phyloP scores from a whole-genome alignment of 2,329 filamentous ascomycete species.

The Pseudovirgaria hyperparasitica region DNA sequence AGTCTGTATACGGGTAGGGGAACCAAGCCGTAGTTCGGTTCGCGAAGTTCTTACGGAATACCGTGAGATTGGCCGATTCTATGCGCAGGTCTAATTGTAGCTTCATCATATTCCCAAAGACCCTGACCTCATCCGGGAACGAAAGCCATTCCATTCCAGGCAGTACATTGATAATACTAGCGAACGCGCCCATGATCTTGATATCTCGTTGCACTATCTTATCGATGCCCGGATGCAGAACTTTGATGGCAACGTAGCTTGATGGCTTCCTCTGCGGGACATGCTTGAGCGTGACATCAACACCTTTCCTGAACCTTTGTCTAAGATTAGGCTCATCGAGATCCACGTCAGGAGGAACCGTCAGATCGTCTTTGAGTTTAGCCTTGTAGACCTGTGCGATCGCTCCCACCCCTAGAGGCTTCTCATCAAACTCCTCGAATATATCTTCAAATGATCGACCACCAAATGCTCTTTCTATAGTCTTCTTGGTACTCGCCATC shows the following conservation, averaged over 20 bases:
- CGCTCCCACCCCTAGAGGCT: slow-evolving; percentile 80
- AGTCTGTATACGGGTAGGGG: slow-evolving; percentile 84
- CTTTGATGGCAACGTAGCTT: slow-evolving; percentile 88
- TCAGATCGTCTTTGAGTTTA: slow-evolving; percentile 70
- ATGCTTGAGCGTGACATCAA: slow-evolving; percentile 77
- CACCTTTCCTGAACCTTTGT: slow-evolving; percentile 62
- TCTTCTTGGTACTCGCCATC: slow-evolving; percentile 63
- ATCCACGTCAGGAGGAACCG: slow-evolving; percentile 47
- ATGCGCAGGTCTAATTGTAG: slow-evolving; percentile 93
- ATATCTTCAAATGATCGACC: slow-evolving; percentile 75
- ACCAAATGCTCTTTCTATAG: slow-evolving; percentile 68
- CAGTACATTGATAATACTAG: slow-evolving; percentile 66
- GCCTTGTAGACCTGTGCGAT: slow-evolving; percentile 98
- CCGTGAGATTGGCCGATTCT: slow-evolving; percentile 77
- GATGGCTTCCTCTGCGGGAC: slow-evolving; percentile 77
- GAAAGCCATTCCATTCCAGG: slow-evolving; percentile 97
- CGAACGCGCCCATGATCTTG: slow-evolving; percentile 89
- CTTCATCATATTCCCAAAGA: slow-evolving; percentile 98
- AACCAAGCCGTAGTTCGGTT: slow-evolving; percentile 90
- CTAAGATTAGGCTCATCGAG: slow-evolving; percentile 44
- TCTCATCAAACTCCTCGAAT: slow-evolving; percentile 89
- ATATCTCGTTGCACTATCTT: slow-evolving; percentile 81
- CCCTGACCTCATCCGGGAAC: slow-evolving; percentile 80
- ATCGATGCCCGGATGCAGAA: slow-evolving; percentile 85
- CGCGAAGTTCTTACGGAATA: slow-evolving; percentile 84